These are phyloP conservation scores for Colletotrichum sp. DNA, from an alignment of 2,329 filamentous ascomycete species.

Conservation along the genomic window DNA sequence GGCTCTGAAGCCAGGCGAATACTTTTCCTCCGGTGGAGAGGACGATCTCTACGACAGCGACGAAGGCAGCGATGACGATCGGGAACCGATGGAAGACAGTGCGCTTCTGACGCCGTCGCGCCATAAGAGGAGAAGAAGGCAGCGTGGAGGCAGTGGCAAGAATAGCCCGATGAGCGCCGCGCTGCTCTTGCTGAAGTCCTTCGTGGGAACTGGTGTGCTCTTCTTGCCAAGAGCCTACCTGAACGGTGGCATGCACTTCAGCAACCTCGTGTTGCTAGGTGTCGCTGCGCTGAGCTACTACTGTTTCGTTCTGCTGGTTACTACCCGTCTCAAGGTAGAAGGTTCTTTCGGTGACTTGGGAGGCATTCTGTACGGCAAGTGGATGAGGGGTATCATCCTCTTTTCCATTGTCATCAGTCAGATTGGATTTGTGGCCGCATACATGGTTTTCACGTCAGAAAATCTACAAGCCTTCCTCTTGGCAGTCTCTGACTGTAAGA, in stretches of 20 bases:
- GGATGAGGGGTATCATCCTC: slow-evolving; percentile 88
- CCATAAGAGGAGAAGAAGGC: slow-evolving; percentile 77
- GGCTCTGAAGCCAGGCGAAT: slow-evolving; percentile 83
- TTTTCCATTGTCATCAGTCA: slow-evolving; percentile 94
- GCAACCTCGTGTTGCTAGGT: slow-evolving; percentile 84
- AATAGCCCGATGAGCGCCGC: slow-evolving; percentile 82
- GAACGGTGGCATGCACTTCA: slow-evolving; percentile 97
- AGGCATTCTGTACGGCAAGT: slow-evolving; percentile 86
- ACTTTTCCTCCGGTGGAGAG: slow-evolving; percentile 82
- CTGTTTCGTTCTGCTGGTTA: slow-evolving; percentile 93
- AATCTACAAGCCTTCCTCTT: slow-evolving; percentile 95
- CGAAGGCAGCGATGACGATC: slow-evolving; percentile 64
- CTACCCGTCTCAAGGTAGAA: slow-evolving; percentile 82
- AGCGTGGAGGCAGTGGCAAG: slow-evolving; percentile 74
- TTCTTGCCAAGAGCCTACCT: slow-evolving; percentile 93
- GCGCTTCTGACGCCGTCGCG: slow-evolving; percentile 79
- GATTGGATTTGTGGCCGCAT: slow-evolving; percentile 91
- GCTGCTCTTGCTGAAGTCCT: slow-evolving; percentile 91
- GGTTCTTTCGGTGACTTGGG: slow-evolving; percentile 99
- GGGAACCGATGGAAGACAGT: slow-evolving; percentile 87
- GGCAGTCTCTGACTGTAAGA: slow-evolving; percentile 87
- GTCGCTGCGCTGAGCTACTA: slow-evolving; percentile 93
- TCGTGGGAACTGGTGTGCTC: slow-evolving; percentile 94
- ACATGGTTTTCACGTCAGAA: slow-evolving; percentile 96
- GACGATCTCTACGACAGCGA: slow-evolving; percentile 55